Percentiles rank a stretch among this genome's conserved stretches.
Evolutionary conservation across 139 green algal genomes (phyloP).

Genomic region (Trebouxia sp.): DNA sequence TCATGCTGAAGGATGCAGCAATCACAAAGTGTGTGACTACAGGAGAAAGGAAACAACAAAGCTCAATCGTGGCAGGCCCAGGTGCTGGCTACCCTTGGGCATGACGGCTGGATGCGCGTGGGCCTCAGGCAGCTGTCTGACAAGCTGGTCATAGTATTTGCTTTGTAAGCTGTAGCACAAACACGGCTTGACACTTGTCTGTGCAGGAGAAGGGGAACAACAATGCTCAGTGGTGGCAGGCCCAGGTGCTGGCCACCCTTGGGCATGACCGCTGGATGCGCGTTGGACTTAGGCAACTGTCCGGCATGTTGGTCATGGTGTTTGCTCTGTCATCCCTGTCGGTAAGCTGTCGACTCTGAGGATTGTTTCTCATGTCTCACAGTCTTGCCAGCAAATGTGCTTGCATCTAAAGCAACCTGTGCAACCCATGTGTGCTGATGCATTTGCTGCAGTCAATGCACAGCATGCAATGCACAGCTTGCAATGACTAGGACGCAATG

Average conservation of each 20-base stretch:
- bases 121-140: conserved; percentile 86
- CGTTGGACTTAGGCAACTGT: conserved; percentile 84
- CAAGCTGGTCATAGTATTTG: conserved; percentile 78
- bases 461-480: too few relatives aligned
- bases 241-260: conserved; percentile 43
- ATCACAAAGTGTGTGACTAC: too few relatives aligned
- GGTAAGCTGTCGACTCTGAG: not conserved
- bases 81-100: conserved; percentile 45
- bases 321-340: conserved; percentile 56
- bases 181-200: too few relatives aligned
- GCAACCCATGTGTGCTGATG: too few relatives aligned
- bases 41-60: conserved; percentile 78
- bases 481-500: too few relatives aligned
- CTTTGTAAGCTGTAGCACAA: too few relatives aligned
- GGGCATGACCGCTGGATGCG: conserved; percentile 47
- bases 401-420: too few relatives aligned
- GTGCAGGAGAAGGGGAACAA: conserved; percentile 77
- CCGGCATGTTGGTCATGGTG: conserved; percentile 77
- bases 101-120: conserved; percentile 53
- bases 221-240: conserved; percentile 76
- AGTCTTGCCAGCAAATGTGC: too few relatives aligned
- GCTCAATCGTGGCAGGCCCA: conserved; percentile 70
- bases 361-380: not conserved
- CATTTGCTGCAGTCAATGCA: not conserved
- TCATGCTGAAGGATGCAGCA: not conserved